These are phyloP conservation scores for Fusarium protoensiforme DNA, from an alignment of 2,329 filamentous ascomycete genomes.

Conservation along the genomic window DNA sequence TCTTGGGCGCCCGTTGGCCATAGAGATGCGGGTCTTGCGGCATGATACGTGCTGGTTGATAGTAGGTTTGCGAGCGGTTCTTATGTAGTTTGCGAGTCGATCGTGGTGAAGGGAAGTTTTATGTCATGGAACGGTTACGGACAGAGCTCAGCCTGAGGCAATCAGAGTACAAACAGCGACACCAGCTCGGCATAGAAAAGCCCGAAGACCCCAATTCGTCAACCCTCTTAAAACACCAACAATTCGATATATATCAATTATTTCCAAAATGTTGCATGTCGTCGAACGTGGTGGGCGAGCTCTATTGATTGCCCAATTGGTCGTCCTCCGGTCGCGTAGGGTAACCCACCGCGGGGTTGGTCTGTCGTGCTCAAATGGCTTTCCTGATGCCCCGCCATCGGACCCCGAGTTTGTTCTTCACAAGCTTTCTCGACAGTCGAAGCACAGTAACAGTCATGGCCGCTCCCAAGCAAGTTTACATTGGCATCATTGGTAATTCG, in stretches of 20 bases:
- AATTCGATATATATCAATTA: neutral
- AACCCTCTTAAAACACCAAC: neutral
- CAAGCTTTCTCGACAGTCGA: conserved; percentile 29
- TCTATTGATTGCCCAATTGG: conserved; percentile 28
- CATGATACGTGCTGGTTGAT: conserved; percentile 52
- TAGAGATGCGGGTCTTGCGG: conserved; percentile 79
- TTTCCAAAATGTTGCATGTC: neutral
- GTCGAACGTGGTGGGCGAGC: conserved; percentile 12
- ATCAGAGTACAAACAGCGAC: conserved; percentile 13
- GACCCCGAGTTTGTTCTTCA: conserved; percentile 45
- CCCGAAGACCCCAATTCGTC: neutral
- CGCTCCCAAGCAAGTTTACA: conserved; percentile 59
- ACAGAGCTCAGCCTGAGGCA: conserved; percentile 40
- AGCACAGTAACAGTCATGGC: conserved; percentile 51
- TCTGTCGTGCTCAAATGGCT: conserved; percentile 33
- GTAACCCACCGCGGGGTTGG: conserved; percentile 43
- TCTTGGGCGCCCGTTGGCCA: conserved; percentile 77
- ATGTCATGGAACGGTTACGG: neutral
- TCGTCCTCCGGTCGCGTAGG: conserved; percentile 31
- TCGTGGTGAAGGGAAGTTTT: neutral
- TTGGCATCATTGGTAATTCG: conserved; percentile 63
- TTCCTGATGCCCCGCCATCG: conserved; percentile 50
- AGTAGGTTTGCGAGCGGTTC: neutral
- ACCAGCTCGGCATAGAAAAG: neutral
- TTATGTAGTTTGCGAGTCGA: neutral